phyloP scores from a whole-genome alignment of 164 flowering plant genomes.

The Buxus sempervirens region DNA sequence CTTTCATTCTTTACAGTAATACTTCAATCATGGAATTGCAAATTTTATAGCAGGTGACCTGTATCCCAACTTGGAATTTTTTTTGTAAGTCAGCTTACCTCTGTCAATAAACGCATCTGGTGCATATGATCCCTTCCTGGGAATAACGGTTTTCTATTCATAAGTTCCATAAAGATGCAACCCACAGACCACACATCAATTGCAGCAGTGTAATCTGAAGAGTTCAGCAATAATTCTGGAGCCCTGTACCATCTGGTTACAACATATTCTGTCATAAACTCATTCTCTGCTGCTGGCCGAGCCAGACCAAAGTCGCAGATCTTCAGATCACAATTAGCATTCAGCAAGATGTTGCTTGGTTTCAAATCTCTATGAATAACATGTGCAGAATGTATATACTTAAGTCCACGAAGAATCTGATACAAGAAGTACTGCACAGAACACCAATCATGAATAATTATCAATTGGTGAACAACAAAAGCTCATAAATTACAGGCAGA shows the following conservation, averaged over 20 bases:
- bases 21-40: background rate
- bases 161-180: slow-evolving; percentile 91
- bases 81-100: slow-evolving; percentile 43
- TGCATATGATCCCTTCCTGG: slow-evolving; percentile 92
- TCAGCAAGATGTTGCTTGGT: slow-evolving; percentile 88
- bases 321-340: slow-evolving; percentile 88
- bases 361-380: slow-evolving; percentile 90
- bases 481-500: background rate
- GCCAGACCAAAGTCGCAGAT: slow-evolving; percentile 97
- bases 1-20: background rate
- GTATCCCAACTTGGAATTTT: background rate
- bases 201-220: slow-evolving; percentile 89
- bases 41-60: background rate
- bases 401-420: slow-evolving; percentile 89
- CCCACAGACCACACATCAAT: slow-evolving; percentile 99
- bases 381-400: slow-evolving; percentile 92
- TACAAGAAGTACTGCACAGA: slow-evolving; percentile 85
- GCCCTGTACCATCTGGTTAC: slow-evolving; percentile 99
- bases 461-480: slow-evolving; percentile 8
- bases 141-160: slow-evolving; percentile 77
- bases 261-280: slow-evolving; percentile 93
- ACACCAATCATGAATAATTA: slow-evolving; percentile 6
- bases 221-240: slow-evolving; percentile 79
- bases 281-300: slow-evolving; percentile 68
- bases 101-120: slow-evolving; percentile 82